phyloP scores from a whole-genome alignment of 768 basidiomycete genomes.

The Termitomyces bulborhizus region DNA sequence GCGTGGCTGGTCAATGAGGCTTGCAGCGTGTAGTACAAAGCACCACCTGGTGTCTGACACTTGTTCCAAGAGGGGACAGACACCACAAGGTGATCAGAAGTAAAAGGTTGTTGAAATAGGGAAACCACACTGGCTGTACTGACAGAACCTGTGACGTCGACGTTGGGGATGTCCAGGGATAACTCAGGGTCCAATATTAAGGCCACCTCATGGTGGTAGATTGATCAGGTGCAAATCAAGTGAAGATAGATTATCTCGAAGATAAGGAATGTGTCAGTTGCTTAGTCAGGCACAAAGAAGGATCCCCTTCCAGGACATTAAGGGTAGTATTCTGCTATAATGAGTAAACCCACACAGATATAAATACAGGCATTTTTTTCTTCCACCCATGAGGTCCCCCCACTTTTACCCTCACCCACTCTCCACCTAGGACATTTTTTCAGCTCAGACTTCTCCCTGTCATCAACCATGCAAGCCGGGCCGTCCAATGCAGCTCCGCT shows the following conservation, averaged over 20 bases:
- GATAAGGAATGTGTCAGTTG: not conserved
- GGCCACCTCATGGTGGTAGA: not conserved
- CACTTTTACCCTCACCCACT: not conserved
- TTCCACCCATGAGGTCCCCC: not conserved
- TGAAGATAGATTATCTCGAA: not conserved
- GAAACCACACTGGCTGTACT: too few species aligned
- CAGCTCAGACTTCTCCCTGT: not conserved
- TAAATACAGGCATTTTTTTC: not conserved
- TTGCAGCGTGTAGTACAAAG: too few species aligned
- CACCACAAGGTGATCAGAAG: too few species aligned
- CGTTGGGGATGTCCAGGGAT: not conserved
- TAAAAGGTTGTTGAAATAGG: too few species aligned
- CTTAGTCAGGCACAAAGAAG: not conserved
- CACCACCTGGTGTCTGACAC: too few species aligned
- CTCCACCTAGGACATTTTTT: not conserved
- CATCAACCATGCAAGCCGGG: slow-evolving; percentile 12
- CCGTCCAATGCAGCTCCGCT: slow-evolving; percentile 3
- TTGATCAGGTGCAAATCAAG: not conserved
- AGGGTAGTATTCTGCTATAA: not conserved
- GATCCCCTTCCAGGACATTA: not conserved
- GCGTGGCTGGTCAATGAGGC: too few species aligned
- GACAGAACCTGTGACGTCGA: not conserved
- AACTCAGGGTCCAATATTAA: not conserved
- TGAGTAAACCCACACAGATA: not conserved
- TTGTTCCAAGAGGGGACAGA: too few species aligned